A percentile compares a stretch with the other conserved stretches of the same genome.
Conservation (phyloP, 106 monocot genomes). For the Cymbidium sinense region DNA sequence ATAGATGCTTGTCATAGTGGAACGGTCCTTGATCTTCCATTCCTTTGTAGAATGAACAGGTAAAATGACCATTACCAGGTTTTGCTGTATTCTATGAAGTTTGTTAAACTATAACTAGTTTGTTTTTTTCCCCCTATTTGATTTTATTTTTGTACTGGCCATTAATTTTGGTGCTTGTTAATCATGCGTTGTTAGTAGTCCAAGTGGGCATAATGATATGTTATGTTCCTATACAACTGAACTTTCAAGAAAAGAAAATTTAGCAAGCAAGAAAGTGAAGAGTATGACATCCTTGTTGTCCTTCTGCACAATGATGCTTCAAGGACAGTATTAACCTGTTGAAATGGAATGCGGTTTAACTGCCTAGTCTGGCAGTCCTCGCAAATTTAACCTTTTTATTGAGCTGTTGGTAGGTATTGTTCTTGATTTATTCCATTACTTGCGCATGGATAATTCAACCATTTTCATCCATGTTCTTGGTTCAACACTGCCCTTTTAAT, state of each 20-base stretch:
- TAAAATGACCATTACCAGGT: conserved; percentile 5
- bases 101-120: background rate
- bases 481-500: background rate
- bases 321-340: no score
- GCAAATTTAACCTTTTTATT: background rate
- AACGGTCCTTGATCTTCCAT: conserved; percentile 86
- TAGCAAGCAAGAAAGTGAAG: background rate
- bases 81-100: background rate
- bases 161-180: background rate
- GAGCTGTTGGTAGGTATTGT: background rate
- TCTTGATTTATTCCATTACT: background rate
- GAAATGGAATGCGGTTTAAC: no score
- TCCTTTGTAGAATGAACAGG: conserved; percentile 87
- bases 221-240: background rate
- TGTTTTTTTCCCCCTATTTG: background rate
- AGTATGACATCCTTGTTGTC: background rate
- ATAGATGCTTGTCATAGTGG: conserved; percentile 95
- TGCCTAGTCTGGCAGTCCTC: no score
- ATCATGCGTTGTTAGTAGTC: background rate
- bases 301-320: background rate
- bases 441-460: background rate
- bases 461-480: background rate
- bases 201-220: background rate
- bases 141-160: background rate
- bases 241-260: background rate